Base-by-base conservation (phyloP, 768 basidiomycete species). In the Tulasnella sp. region DNA sequence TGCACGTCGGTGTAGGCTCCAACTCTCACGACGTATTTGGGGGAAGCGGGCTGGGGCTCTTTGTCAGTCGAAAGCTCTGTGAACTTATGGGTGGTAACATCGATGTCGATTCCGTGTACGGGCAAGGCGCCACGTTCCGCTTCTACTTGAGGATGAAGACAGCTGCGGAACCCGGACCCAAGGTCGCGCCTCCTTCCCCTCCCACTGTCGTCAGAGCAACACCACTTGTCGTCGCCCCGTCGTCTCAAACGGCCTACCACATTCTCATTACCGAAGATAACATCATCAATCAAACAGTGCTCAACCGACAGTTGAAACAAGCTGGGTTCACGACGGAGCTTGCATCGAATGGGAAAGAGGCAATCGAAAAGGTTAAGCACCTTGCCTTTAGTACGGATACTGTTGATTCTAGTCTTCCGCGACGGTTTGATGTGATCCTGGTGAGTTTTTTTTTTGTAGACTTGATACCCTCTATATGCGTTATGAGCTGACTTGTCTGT, bases 81-180 rank as follows among this genome's bases (percentile, higher is more conserved):
- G 79, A 77, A 45, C 76, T 81, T 15, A 80, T 85, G 82, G 82
- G 83, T 40, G 67, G 52, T 67, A 72, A 78, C 15, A 82, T 84
- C 76, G 81, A 85, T 70, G 84, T 84, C 38, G 81, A 80, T 22
- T 82, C 80, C 37, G 80, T 83, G 54, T 81, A 81, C 40, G 85
- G 83, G 29, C 77, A 83, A 77, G 84, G 84, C 5, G 79, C 81
- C 36, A 82, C 83, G 0, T 85, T 85, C 80, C 80, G 84, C 12
- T 85, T 85, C 79, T 85, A 81, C 79, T 81, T 85, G 19, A 40
- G 70, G 68, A 67, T 71, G 37, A 76, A 70, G 36, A 49, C 39
- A 31, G 64, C 36, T 19, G n/a, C 22, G 19, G 45, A 67, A 54
- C 19, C 19, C 1, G 31, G 17, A 29, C 25, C 67, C 12, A 34